Conservation (phyloP, 2,329 filamentous ascomycete species). For the Gnomoniopsis sp. region DNA sequence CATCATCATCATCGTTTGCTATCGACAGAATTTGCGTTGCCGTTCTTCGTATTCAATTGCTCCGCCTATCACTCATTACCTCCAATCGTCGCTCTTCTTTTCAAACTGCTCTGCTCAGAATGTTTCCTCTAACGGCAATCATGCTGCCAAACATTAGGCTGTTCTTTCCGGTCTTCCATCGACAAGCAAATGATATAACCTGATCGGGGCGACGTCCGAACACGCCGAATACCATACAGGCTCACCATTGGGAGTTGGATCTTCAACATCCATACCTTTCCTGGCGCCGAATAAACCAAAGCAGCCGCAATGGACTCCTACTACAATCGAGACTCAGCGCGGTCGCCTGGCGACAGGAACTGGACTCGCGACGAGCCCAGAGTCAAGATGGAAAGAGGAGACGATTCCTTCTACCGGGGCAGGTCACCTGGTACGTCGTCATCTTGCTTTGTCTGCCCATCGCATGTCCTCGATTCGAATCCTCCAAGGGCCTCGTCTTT, state of each 20-base stretch:
- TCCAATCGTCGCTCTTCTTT: constrained; percentile 16
- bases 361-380: constrained; percentile 54
- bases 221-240: background rate
- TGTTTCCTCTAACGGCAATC: constrained; percentile 55
- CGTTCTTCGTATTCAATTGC: constrained; percentile 13
- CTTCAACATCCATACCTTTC: background rate
- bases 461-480: background rate
- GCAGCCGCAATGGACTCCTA: constrained; percentile 50
- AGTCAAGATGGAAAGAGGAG: constrained; percentile 49
- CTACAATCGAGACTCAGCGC: constrained; percentile 47
- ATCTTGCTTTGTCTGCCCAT: background rate
- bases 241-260: too few species aligned
- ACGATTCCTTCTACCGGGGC: constrained; percentile 61
- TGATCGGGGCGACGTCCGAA: constrained; percentile 24
- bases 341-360: constrained; percentile 51
- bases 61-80: constrained; percentile 12
- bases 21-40: constrained; percentile 15
- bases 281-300: constrained; percentile 11
- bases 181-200: constrained; percentile 22
- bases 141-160: constrained; percentile 48
- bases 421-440: constrained; percentile 66
- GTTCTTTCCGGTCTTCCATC: constrained; percentile 25
- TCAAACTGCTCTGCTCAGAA: constrained; percentile 31
- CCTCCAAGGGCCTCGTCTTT: background rate
- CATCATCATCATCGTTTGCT: constrained; percentile 18